These are phyloP conservation scores for Hemileccinum rubropunctum DNA, from an alignment of 768 basidiomycete genomes.

Conservation along the genomic window DNA sequence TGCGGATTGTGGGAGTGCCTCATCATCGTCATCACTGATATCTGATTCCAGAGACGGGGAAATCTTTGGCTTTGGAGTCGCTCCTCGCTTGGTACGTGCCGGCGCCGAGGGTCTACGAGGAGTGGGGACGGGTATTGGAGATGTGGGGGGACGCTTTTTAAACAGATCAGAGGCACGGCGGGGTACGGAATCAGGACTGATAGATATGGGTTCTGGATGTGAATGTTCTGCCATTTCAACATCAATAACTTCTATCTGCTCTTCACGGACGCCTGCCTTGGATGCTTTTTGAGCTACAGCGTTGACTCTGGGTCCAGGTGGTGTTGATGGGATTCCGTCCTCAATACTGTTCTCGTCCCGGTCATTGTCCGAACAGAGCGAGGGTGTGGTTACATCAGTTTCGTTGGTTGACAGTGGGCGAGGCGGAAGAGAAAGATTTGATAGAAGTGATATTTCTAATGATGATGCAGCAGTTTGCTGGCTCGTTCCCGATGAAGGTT, in stretches of 20 bases:
- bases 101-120: conserved; percentile 61
- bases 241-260: conserved; percentile 33
- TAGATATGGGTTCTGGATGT: conserved; percentile 9
- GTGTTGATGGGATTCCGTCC: conserved; percentile 47
- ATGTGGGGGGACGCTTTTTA: conserved; percentile 58
- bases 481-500: conserved; percentile 23
- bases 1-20: background rate
- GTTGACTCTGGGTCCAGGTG: conserved; percentile 40
- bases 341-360: conserved; percentile 47
- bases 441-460: conserved; percentile 25
- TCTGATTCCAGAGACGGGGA: conserved; percentile 15
- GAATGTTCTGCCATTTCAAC: conserved; percentile 34
- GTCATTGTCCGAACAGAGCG: conserved; percentile 73
- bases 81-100: conserved; percentile 40
- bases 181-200: conserved; percentile 8
- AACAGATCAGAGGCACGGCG: conserved; percentile 40
- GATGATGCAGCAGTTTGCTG: conserved; percentile 9
- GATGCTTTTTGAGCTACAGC: background rate
- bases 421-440: conserved; percentile 17
- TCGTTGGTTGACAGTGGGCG: conserved; percentile 34
- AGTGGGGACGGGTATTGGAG: conserved; percentile 54
- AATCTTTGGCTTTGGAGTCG: conserved; percentile 29
- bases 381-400: conserved; percentile 56
- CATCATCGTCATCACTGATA: conserved; percentile 24
- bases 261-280: conserved; percentile 1